Evolutionary conservation across 768 basidiomycete genomes (phyloP), one percentile per base, ranked within the genome.

Genomic region (Ephemerocybe angulata): DNA sequence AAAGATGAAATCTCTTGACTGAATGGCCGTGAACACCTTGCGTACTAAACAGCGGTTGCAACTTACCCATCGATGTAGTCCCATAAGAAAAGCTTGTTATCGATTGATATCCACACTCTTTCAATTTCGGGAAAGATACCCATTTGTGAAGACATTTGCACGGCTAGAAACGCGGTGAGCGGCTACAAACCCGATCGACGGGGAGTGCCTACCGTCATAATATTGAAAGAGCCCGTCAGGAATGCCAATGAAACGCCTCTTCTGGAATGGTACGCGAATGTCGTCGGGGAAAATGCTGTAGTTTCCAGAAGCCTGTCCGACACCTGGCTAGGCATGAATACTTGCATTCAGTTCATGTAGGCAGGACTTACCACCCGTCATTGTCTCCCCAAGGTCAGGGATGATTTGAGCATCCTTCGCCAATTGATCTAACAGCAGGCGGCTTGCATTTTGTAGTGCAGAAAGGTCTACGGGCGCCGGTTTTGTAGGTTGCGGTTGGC

Each of bases 51-150:
- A 33, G 56, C 40, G 27, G 49, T 43, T 15, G 11, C 24, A 38
- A 75, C 88, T 53, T 61, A 96, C 95, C 93, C 92, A 61, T 96
- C 90, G 31, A 86, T 74, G 67, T 97, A 99, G 70, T 99, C 93
- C 97, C 97, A 98, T 22, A 99, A 75, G 64, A 97, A 91, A 30
- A 99, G 76, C 62, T 92, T 91, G 69, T 94, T 86, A 72, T 98
- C 93, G 55, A 96, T 88, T 10, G 92, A 88, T 59, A 98, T 88
- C 93, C 94, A 99, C 0, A 90, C 94, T 43, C 93, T 83, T 62
- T 96, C 93, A 58, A 98, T 90, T 62, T 95, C 90, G 24, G 93
- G 86, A 66, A 98, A 81, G 51, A 99, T 71, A 10, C 95, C 95
- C 88, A 97, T 88, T 63, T 90, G 86, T 17, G 89, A 85, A 24